These are phyloP conservation scores for Crithidia sp. DNA, from an alignment of 208 protist species.

Conservation along the genomic window DNA sequence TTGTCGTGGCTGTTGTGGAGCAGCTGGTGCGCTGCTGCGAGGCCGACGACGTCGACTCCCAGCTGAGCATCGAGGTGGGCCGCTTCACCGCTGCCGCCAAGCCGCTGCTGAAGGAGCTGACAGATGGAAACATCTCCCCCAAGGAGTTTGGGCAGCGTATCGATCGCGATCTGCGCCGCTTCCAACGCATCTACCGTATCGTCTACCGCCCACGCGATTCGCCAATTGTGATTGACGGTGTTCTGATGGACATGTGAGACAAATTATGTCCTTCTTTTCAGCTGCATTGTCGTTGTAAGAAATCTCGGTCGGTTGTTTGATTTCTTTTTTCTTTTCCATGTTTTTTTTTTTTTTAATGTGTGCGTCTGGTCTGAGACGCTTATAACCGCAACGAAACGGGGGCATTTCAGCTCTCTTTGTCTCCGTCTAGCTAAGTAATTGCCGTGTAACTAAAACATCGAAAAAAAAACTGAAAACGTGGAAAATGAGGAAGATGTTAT, in stretches of 20 bases:
- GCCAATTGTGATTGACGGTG: conserved; percentile 81
- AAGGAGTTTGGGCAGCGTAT: conserved; percentile 43
- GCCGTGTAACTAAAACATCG: neutral
- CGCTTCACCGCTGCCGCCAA: conserved; percentile 45
- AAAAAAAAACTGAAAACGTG: no score
- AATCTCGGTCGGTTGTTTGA: neutral
- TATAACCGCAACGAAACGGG: no score
- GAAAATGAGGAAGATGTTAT: no score
- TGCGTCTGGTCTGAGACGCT: no score
- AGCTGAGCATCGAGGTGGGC: conserved; percentile 40
- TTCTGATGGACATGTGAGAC: conserved; percentile 71
- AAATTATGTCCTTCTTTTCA: conserved; percentile 1
- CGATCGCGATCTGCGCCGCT: conserved; percentile 47
- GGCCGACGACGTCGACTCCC: conserved; percentile 59
- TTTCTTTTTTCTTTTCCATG: conserved; percentile 14
- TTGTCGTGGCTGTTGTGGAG: conserved; percentile 70
- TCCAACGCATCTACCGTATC: conserved; percentile 49
- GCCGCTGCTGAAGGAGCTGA: conserved; percentile 48
- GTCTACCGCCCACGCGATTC: conserved; percentile 64
- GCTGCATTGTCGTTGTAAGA: no score
- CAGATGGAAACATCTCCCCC: conserved; percentile 21
- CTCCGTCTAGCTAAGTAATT: neutral
- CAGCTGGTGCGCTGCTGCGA: conserved; percentile 79
- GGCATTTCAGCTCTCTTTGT: no score
- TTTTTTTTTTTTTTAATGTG: conserved; percentile 7